Base-by-base conservation (phyloP, 2,329 filamentous ascomycete genomes). In the Verticillium dahliae region DNA sequence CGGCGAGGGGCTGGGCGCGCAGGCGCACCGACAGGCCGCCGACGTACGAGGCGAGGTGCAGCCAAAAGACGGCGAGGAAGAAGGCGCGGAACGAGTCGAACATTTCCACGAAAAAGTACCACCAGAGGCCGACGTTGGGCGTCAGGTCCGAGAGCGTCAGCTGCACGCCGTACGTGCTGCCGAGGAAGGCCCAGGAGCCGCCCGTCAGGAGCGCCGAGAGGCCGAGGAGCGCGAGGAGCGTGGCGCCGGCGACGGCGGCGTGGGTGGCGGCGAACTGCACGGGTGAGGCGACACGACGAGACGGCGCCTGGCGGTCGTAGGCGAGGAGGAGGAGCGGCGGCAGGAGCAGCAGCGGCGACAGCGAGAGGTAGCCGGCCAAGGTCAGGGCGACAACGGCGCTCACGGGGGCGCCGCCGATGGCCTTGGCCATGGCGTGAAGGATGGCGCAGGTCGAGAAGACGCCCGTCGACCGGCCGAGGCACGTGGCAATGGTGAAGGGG, bases 31-130 rank as follows among this genome's bases (percentile, higher is more conserved):
- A 92, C 52, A 99, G 79, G 0, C 91, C 94, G 15, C 90, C 90
- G 39, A 96, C 91, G 75, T 99, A 99, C 45, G 90, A 90, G 0
- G 90, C 87, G 62, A 98, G 86, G 72, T 99, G 95, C 63, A 99
- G 84, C 92, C 96, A 98, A 78, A 99, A 99, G 57, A 99, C 93
- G 60, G 91, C 95, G 3, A 99, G 85, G 81, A 98, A 99, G 81
- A 99, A 99, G 68, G 90, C 89, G 45, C 95, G 86, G 82, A 99
- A 99, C 1, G 93, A 94, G 76, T 99, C 95, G 73, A 99, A 99
- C 87, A 99, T 99, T 73, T 99, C 94, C 67, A 96, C 96, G 73
- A 99, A 98, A 78, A 99, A 99, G 76, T 99, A 99, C 95, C 95
- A 99, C 95, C 95, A 99, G 1, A 99, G 81, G 1, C 95, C 95